phyloP scores from a whole-genome alignment of 1,139 yeast genomes.

The Blastobotrys buckinghamii region DNA sequence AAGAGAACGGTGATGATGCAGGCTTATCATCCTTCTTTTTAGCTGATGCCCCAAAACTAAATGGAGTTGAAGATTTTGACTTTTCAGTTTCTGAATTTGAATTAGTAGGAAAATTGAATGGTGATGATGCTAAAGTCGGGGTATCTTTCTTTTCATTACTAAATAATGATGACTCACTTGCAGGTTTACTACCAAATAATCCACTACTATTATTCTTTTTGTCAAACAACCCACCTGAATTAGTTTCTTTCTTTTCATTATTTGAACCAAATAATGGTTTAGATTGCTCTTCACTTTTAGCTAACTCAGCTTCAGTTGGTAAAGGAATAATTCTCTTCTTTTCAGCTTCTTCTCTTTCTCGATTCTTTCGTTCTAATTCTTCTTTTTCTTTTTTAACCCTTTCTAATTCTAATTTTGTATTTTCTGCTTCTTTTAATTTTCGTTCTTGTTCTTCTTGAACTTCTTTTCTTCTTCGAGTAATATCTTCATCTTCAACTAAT shows the following conservation, averaged over 20 bases:
- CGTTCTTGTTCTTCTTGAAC: constrained; percentile 10
- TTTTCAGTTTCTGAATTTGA: not conserved
- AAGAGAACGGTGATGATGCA: not conserved
- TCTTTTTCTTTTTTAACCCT: constrained; percentile 1
- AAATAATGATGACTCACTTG: too few species aligned
- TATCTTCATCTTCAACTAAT: constrained; percentile 12
- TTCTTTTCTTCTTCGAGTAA: constrained; percentile 9
- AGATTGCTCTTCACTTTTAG: not conserved
- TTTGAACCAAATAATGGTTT: too few species aligned
- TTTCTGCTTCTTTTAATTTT: constrained; percentile 5
- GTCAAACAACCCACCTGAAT: not conserved
- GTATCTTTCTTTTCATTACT: constrained; percentile 17
- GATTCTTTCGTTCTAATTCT: constrained; percentile 9
- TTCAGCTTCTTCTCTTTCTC: not conserved
- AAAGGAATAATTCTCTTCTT: constrained; percentile 7
- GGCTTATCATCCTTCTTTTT: not conserved
- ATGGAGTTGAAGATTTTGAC: constrained; percentile 15
- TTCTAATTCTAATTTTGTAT: constrained; percentile 5
- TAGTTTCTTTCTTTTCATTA: constrained; percentile 9
- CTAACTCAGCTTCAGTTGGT: constrained; percentile 3
- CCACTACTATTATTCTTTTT: constrained; percentile 11
- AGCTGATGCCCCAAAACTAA: not conserved
- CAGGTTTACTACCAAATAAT: constrained; percentile 3
- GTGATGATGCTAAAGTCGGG: constrained; percentile 12
- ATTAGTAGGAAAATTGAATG: not conserved